A percentile compares a stretch with the other conserved stretches of the same genome.
These are phyloP conservation scores for Rhodomyrtus tomentosa DNA, from an alignment of 345 rosid species.

Conservation along the genomic window DNA sequence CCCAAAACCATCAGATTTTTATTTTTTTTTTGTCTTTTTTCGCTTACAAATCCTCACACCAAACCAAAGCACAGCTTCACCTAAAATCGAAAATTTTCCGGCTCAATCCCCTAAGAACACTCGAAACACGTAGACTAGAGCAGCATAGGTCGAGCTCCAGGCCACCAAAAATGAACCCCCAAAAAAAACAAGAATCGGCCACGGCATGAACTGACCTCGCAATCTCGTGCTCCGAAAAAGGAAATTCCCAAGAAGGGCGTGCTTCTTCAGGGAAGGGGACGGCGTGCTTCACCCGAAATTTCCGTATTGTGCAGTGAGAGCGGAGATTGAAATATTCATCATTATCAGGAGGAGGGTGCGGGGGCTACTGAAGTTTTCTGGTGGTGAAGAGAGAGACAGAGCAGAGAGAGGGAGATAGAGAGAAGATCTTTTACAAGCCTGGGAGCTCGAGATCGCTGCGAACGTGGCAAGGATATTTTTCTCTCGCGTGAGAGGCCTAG, in stretches of 20 bases:
- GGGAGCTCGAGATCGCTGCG: conserved; percentile 10
- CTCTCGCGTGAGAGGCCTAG: conserved; percentile 23
- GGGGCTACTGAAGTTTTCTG: not conserved
- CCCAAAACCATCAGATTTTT: not conserved
- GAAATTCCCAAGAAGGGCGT: not conserved
- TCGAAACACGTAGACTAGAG: not conserved
- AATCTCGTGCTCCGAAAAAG: not conserved
- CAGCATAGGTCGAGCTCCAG: not conserved
- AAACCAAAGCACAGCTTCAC: not conserved
- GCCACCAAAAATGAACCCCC: not conserved
- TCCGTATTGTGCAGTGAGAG: not conserved
- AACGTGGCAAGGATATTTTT: conserved; percentile 69
- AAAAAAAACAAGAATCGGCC: not conserved
- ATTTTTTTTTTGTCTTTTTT: not conserved
- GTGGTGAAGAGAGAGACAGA: conserved; percentile 1
- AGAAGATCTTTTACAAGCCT: conserved; percentile 34
- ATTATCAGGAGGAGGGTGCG: not conserved
- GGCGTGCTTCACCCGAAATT: not conserved
- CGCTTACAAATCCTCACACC: not conserved
- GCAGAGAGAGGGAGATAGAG: not conserved
- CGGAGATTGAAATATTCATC: not conserved
- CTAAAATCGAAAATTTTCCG: not conserved
- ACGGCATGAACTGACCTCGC: not conserved
- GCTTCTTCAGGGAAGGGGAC: not conserved
- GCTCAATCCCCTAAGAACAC: not conserved